A percentile compares a stretch with the other conserved stretches of the same genome.
These are phyloP conservation scores for Citrus australasica DNA, from an alignment of 345 rosid genomes.

Conservation along the genomic window DNA sequence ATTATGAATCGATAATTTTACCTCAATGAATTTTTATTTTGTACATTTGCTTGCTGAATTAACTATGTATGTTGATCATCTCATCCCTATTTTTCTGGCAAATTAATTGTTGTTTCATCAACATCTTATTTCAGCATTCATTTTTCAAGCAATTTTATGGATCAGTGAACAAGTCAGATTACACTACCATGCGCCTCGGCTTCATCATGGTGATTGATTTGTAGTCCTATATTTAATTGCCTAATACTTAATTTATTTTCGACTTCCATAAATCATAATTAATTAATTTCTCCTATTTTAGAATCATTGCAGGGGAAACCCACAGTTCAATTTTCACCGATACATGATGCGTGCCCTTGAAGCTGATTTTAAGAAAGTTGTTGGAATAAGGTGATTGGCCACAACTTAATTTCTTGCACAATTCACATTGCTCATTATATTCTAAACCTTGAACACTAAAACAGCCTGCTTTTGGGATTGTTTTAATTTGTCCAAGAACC, in stretches of 20 bases:
- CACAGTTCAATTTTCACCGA: slow-evolving; percentile 73
- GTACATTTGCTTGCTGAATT: not conserved
- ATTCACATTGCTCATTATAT: too few species aligned
- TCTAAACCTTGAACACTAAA: not conserved
- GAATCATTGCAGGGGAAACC: slow-evolving; percentile 80
- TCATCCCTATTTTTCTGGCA: too few species aligned
- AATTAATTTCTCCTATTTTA: slow-evolving; percentile 11
- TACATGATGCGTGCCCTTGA: slow-evolving; percentile 88
- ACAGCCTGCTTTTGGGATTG: not conserved
- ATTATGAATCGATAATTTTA: too few species aligned
- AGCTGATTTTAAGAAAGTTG: slow-evolving; percentile 91
- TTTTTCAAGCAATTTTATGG: slow-evolving; percentile 85
- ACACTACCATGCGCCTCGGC: slow-evolving; percentile 68
- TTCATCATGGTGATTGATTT: slow-evolving; percentile 61
- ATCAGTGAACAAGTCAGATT: slow-evolving; percentile 76
- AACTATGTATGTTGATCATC: not conserved
- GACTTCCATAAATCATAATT: too few species aligned
- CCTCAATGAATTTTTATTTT: too few species aligned
- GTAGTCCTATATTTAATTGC: too few species aligned
- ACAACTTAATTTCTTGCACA: too few species aligned
- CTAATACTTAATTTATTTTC: too few species aligned
- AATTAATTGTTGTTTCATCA: not conserved
- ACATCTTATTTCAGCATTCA: slow-evolving; percentile 46
- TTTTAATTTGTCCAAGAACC: not conserved
- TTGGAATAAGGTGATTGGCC: slow-evolving; percentile 68